Evolutionary conservation across 805 yeast genomes (phyloP), one percentile per base, ranked within the genome.

Genomic region (Yarrowia alimentaria): DNA sequence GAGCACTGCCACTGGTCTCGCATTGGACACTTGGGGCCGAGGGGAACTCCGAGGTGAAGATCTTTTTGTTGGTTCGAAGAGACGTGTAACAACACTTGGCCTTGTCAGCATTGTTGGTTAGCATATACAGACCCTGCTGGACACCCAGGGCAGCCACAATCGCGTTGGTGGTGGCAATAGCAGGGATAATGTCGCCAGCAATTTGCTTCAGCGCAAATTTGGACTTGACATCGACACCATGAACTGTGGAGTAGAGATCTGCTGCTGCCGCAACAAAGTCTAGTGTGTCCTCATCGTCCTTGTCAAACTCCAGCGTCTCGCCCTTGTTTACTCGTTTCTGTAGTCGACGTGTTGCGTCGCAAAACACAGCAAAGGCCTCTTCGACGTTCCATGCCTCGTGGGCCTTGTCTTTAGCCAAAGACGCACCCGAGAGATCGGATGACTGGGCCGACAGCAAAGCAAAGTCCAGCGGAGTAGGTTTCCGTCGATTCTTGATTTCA

Each of bases 141-240:
- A 89, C 81, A 12, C 93, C 83, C 57, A 88, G 76, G 0, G 99
- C 99, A 0, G 96, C 89, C 58, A 93, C 82, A 11, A 93, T 83
- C 1, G 99, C 98, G 65, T 93, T 93, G 3, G 97, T 91, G 1
- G 99, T 93, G 5, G 99, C 98, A 58, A 94, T 90, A 0, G 99
- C 99, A 0, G 99, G 99, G 31, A 93, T 93, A 60, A 93, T 93
- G 65, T 91, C 93, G 5, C 99, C 99, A 0, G 99, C 99, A 56
- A 91, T 89, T 53, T 70, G 94, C 64, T 93, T 93, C 55, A 85
- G 78, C 54, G 88, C 95, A 62, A 94, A 93, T 54, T 85, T 82
- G 3, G 93, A 74, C 62, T 84, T 83, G 47, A 71, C 58, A 25
- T 81, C 85, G 52, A 90, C 89, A 18, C 74, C 71, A 62, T 90